These are phyloP conservation scores for Coemansia sp. DNA, from an alignment of 192 early-diverging fungal genomes.

Conservation along the genomic window DNA sequence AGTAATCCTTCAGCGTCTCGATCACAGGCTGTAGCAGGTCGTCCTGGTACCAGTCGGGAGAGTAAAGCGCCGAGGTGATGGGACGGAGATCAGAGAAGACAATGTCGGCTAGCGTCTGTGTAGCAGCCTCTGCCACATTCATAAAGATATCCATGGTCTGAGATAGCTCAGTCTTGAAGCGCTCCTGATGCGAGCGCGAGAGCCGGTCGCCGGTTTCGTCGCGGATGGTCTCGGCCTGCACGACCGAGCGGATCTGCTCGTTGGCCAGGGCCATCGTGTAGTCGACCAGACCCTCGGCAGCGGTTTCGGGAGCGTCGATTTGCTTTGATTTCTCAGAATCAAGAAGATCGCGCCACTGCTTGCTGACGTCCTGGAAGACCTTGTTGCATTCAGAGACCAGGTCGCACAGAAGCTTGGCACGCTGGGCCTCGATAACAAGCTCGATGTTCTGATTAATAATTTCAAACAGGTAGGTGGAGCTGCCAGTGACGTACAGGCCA, in stretches of 20 bases:
- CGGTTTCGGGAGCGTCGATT: slow-evolving; percentile 69
- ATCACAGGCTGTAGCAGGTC: slow-evolving; percentile 83
- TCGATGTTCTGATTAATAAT: slow-evolving; percentile 98
- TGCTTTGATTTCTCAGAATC: slow-evolving; percentile 77
- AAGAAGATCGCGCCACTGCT: slow-evolving; percentile 78
- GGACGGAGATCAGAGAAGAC: slow-evolving; percentile 79
- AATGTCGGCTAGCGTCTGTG: slow-evolving; percentile 78
- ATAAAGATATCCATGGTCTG: slow-evolving; percentile 87
- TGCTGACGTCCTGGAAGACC: slow-evolving; percentile 80
- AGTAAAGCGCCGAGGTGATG: slow-evolving; percentile 73
- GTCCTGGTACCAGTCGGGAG: slow-evolving; percentile 88
- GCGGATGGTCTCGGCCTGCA: slow-evolving; percentile 82
- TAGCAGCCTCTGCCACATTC: slow-evolving; percentile 74
- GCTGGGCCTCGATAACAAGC: slow-evolving; percentile 76
- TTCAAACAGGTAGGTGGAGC: slow-evolving; percentile 85
- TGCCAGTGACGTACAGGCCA: slow-evolving; percentile 78
- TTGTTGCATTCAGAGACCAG: slow-evolving; percentile 77
- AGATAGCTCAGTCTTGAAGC: slow-evolving; percentile 65
- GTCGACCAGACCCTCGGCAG: slow-evolving; percentile 86
- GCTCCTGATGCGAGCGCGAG: slow-evolving; percentile 60
- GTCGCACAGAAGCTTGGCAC: slow-evolving; percentile 88
- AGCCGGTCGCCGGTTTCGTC: slow-evolving; percentile 59
- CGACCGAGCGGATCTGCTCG: slow-evolving; percentile 87
- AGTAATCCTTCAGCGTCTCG: slow-evolving; percentile 95
- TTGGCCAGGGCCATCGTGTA: slow-evolving; percentile 96